Evolutionary conservation across 106 monocot genomes (phyloP).

Genomic region (Iris macrosiphon): DNA sequence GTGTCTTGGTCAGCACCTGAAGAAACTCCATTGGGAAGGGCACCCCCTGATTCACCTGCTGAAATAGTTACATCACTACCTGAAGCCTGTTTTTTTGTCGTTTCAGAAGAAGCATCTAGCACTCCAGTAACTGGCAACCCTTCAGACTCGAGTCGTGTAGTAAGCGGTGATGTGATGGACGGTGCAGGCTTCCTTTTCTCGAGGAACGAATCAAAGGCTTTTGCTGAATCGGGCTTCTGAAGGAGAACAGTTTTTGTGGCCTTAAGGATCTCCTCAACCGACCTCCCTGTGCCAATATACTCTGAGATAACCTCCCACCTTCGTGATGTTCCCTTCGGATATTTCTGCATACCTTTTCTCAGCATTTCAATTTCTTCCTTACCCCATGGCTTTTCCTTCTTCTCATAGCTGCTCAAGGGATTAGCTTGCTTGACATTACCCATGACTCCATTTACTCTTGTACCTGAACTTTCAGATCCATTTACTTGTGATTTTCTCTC

Average conservation of each 20-base stretch:
- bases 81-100: not conserved
- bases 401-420: conserved; percentile 39
- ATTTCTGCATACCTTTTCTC: conserved; percentile 81
- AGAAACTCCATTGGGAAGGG: conserved; percentile 28
- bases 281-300: conserved; percentile 79
- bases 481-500: not conserved
- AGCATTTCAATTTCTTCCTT: conserved; percentile 93
- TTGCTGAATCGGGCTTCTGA: conserved; percentile 78
- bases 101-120: conserved; percentile 4
- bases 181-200: conserved; percentile 80
- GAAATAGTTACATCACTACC: not conserved
- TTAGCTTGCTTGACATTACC: conserved; percentile 20
- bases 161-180: conserved; percentile 71
- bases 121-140: conserved; percentile 6
- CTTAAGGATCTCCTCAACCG: conserved; percentile 88
- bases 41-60: not conserved
- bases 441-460: conserved; percentile 75
- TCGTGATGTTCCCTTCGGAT: conserved; percentile 86
- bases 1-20: conserved; percentile 37
- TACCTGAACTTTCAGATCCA: not conserved
- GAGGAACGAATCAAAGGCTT: conserved; percentile 89
- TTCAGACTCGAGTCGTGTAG: conserved; percentile 50
- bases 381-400: conserved; percentile 83
- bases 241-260: conserved; percentile 93
- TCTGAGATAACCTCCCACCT: conserved; percentile 97